These are phyloP conservation scores for Nemophila menziesii DNA, from an alignment of 257 asterid species.

Conservation along the genomic window DNA sequence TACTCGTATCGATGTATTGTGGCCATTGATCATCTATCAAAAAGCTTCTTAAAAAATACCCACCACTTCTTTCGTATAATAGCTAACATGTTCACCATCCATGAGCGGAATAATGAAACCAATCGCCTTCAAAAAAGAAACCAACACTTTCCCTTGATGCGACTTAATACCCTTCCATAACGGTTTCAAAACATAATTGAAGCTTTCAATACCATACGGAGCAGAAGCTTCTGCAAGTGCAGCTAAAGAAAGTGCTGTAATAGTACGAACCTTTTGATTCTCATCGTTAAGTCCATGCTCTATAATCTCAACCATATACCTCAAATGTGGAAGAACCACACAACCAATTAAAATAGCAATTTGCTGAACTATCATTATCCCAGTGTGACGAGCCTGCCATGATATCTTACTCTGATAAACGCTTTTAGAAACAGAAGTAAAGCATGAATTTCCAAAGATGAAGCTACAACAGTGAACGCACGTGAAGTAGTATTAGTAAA, in stretches of 20 bases:
- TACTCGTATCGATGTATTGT: too few relatives aligned
- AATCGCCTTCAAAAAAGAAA: slow-evolving; percentile 80
- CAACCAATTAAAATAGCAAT: slow-evolving; percentile 83
- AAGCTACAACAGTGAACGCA: slow-evolving; percentile 91
- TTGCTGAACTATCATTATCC: slow-evolving; percentile 92
- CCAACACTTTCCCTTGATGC: slow-evolving; percentile 91
- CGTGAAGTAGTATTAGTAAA: slow-evolving; percentile 87
- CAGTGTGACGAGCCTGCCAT: slow-evolving; percentile 99
- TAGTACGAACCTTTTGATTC: slow-evolving; percentile 83
- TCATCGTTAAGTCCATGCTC: slow-evolving; percentile 92
- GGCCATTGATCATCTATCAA: too few relatives aligned
- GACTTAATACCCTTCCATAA: slow-evolving; percentile 85
- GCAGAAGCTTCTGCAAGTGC: slow-evolving; percentile 98
- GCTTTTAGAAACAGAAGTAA: slow-evolving; percentile 76
- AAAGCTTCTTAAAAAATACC: too few relatives aligned
- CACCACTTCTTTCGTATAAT: slow-evolving; percentile 89
- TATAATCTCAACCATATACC: slow-evolving; percentile 77
- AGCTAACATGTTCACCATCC: slow-evolving; percentile 89
- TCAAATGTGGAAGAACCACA: slow-evolving; percentile 87
- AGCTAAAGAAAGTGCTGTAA: slow-evolving; percentile 82
- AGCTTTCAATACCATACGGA: slow-evolving; percentile 87
- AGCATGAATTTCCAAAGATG: slow-evolving; percentile 91
- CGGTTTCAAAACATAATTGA: slow-evolving; percentile 86
- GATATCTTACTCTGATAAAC: slow-evolving; percentile 95
- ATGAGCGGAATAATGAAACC: slow-evolving; percentile 90